A percentile compares a stretch with the other conserved stretches of the same genome.
These are phyloP conservation scores for Zelopaecilomyces penicillatus DNA, from an alignment of 2,329 filamentous ascomycete species.

Conservation along the genomic window DNA sequence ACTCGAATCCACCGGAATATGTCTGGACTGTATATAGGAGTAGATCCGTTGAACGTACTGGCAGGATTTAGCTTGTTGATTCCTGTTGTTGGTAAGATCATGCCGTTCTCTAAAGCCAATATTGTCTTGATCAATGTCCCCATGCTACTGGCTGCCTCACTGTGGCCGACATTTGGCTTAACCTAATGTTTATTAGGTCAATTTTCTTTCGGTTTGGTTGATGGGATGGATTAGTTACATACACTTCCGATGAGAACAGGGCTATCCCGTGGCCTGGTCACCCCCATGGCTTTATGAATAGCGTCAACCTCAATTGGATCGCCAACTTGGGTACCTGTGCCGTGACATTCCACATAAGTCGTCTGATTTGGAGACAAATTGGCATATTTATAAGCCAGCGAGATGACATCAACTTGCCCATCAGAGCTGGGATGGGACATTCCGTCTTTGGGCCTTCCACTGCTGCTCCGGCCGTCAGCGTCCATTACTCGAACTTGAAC, in stretches of 20 bases:
- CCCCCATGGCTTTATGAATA: too few relatives aligned
- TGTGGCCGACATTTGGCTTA: constrained; percentile 45
- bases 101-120: constrained; percentile 24
- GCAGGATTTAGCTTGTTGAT: too few relatives aligned
- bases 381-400: constrained; percentile 2
- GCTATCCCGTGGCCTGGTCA: too few relatives aligned
- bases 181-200: constrained; percentile 38
- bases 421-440: constrained; percentile 16
- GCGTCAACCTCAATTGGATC: constrained; percentile 39
- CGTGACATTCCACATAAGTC: constrained; percentile 36
- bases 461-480: not conserved
- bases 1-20: too few relatives aligned
- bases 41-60: too few relatives aligned
- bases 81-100: constrained; percentile 4
- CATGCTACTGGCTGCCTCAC: constrained; percentile 31
- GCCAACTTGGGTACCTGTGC: constrained; percentile 43
- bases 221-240: too few relatives aligned
- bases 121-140: constrained; percentile 37
- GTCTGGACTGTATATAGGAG: too few relatives aligned
- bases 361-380: constrained; percentile 12
- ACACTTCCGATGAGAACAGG: too few relatives aligned
- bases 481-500: too few relatives aligned
- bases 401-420: constrained; percentile 30
- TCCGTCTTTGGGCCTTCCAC: constrained; percentile 13
- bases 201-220: constrained; percentile 1